A percentile compares a stretch with the other conserved stretches of the same genome.
These are phyloP conservation scores for Kodamaea kaohsiungensis DNA, from an alignment of 805 yeast genomes.

Conservation along the genomic window DNA sequence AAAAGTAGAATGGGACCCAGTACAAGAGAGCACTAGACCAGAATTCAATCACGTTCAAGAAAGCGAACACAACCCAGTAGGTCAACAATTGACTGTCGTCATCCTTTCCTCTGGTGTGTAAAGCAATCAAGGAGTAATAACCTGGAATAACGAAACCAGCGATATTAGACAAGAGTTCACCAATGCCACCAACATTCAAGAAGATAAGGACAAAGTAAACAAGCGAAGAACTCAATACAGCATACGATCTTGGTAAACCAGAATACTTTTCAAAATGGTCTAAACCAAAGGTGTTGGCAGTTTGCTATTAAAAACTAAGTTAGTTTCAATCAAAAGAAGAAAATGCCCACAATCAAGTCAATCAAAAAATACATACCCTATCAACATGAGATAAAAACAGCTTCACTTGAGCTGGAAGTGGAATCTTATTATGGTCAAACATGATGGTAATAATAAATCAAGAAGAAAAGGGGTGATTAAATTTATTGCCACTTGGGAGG, in stretches of 20 bases:
- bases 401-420: conserved; percentile 48
- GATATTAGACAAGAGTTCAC: conserved; percentile 88
- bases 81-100: conserved; percentile 91
- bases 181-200: conserved; percentile 91
- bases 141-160: conserved; percentile 92
- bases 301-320: conserved; percentile 23
- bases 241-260: conserved; percentile 83
- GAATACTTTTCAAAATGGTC: conserved; percentile 42
- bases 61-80: conserved; percentile 98
- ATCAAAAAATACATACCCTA: conserved; percentile 35
- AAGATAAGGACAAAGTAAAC: conserved; percentile 77
- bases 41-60: conserved; percentile 87
- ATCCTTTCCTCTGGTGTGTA: conserved; percentile 62
- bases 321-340: conserved; percentile 11
- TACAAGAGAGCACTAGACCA: conserved; percentile 92
- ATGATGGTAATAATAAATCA: neutral
- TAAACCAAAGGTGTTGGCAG: conserved; percentile 32
- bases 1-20: conserved; percentile 97
- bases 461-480: conserved; percentile 7
- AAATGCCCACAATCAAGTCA: neutral
- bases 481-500: neutral
- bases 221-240: conserved; percentile 63
- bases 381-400: conserved; percentile 49
- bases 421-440: conserved; percentile 33
- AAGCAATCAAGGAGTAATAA: conserved; percentile 81